Base-by-base conservation (phyloP, 179 eudicot genomes). In the Heliamphora pulchella region DNA sequence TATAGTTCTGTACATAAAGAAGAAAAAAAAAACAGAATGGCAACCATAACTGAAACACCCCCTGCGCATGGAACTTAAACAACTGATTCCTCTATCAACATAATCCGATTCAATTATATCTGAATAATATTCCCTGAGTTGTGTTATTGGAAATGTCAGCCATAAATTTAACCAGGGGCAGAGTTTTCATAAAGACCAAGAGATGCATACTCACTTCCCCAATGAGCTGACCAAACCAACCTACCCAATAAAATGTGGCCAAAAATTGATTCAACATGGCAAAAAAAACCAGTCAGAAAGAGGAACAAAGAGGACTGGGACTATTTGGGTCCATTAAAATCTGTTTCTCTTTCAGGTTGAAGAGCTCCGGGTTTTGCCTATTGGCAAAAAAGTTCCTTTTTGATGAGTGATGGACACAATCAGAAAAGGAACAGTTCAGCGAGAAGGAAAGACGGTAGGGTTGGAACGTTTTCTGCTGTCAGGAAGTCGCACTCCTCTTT, bases 401-500 rank as follows among this genome's bases (percentile, higher is more conserved):
- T 7, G 39, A 15, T 77, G 47, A 46, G 62, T 39, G 15, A 44
- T 70, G 48, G 41, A 3, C 75, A 17, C 48, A 55, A 47, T 18
- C 57, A 5, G 75, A 48, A n/a, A 43, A 15, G n/a, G 47, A 77
- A 20, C 43, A 39, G 65, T 78, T 50, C 79, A 53, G 54, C 15
- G 65, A 39, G 75, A 41, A 11, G 7, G 18, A 2, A 51, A 10
- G 50, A 2, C 8, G 48, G 22, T 3, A 2, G 41, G 0, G 22
- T 18, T 62, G 39, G 22, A 51, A 46, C 4, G 2, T 20, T 69
- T 55, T 43, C 76, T 39, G 10, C 46, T 3, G 18, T 71, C 31
- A 79, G 41, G 77, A 78, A 79, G 82, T 22, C 4, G 18, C 72
- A 46, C 67, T 82, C 67, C 83, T 84, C 80, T 87, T 86, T 59